Evolutionary conservation across 805 yeast genomes (phyloP).

Genomic region (Yarrowia porcina): DNA sequence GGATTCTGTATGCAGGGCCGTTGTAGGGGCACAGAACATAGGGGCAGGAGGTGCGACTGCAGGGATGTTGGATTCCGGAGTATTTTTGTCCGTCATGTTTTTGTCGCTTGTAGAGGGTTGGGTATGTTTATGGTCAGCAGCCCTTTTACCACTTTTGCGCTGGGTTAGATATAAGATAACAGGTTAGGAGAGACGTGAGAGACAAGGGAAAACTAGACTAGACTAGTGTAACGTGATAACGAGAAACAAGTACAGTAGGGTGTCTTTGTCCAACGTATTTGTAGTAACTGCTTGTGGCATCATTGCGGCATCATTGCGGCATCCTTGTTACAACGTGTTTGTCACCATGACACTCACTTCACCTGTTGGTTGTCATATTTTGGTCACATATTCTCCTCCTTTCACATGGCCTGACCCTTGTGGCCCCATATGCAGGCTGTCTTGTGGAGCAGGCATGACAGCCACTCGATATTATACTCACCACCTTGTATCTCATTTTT

Average conservation of each 20-base stretch:
- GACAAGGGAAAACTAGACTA: background rate
- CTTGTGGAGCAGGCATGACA: background rate
- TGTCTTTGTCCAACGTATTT: too few species aligned
- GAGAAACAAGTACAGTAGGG: too few species aligned
- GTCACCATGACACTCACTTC: background rate
- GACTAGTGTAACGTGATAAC: background rate
- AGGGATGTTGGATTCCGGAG: background rate
- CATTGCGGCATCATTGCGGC: too few species aligned
- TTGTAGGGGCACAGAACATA: conserved; percentile 2
- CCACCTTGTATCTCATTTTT: conserved; percentile 14
- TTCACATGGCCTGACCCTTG: background rate
- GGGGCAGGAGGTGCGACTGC: background rate
- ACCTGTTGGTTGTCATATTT: background rate
- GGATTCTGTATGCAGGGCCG: conserved; percentile 15
- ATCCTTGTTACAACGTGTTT: background rate
- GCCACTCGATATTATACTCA: background rate
- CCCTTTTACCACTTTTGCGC: conserved; percentile 4
- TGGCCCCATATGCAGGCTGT: background rate
- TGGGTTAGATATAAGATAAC: background rate
- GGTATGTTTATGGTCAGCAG: background rate
- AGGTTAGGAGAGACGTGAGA: background rate
- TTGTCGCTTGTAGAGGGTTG: too few species aligned
- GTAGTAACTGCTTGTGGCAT: too few species aligned
- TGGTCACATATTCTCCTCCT: background rate
- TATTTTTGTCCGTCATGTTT: too few species aligned